These are phyloP conservation scores for Malus hybrid DNA, from an alignment of 331 rosid genomes.

Conservation along the genomic window DNA sequence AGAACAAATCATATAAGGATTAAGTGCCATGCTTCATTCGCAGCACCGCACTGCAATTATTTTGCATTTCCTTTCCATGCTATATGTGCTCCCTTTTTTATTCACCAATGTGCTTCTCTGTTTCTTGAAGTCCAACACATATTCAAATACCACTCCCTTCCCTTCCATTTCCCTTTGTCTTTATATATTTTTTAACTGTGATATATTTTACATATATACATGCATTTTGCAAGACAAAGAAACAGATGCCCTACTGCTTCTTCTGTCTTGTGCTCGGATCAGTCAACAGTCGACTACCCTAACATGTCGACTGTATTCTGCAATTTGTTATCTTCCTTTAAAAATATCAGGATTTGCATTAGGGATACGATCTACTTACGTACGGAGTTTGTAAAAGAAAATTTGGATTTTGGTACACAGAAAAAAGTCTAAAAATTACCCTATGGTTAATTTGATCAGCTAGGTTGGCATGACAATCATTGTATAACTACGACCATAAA, in stretches of 20 bases:
- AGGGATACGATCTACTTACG: neutral
- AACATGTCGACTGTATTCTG: neutral
- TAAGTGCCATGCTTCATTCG: too few relatives aligned
- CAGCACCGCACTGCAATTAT: too few relatives aligned
- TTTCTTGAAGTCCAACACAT: neutral
- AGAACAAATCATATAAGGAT: too few relatives aligned
- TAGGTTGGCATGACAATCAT: conserved; percentile 32
- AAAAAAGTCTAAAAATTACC: too few relatives aligned
- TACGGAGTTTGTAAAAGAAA: too few relatives aligned
- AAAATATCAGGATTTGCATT: neutral
- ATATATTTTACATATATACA: neutral
- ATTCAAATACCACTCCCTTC: neutral
- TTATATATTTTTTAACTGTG: too few relatives aligned
- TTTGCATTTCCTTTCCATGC: neutral
- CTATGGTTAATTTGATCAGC: conserved; percentile 1
- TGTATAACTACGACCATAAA: conserved; percentile 24
- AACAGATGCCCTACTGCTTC: neutral
- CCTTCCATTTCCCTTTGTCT: neutral
- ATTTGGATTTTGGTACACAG: too few relatives aligned
- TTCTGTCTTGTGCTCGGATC: conserved; percentile 4
- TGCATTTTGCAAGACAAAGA: conserved; percentile 13
- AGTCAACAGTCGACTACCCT: conserved; percentile 23
- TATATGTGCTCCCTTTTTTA: neutral
- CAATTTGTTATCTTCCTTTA: neutral
- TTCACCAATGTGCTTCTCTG: neutral